phyloP scores from a whole-genome alignment of 2,329 filamentous ascomycete species.

The Pseudogymnoascus sp. region DNA sequence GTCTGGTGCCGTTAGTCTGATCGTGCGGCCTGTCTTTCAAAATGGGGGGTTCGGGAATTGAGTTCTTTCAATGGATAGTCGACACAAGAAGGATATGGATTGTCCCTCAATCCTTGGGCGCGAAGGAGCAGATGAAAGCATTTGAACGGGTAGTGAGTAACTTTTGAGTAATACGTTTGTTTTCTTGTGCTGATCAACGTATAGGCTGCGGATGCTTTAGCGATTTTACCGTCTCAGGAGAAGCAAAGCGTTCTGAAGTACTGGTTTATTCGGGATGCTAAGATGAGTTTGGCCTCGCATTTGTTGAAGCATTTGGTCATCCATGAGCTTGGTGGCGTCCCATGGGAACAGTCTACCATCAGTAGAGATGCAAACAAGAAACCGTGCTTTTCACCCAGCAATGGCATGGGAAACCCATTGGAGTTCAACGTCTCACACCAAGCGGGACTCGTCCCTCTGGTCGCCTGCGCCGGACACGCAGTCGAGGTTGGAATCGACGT shows the following conservation, averaged over 20 bases:
- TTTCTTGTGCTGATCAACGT: not conserved
- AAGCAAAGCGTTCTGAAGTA: constrained; percentile 50
- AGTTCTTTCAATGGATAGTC: constrained; percentile 52
- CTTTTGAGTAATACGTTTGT: not conserved
- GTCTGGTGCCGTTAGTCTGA: not conserved
- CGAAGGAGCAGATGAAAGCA: constrained; percentile 29
- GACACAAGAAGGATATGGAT: constrained; percentile 54
- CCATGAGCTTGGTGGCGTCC: constrained; percentile 45
- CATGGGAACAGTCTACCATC: constrained; percentile 53
- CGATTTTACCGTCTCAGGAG: constrained; percentile 47
- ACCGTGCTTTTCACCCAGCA: constrained; percentile 33
- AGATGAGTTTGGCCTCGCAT: constrained; percentile 63
- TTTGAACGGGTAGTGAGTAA: not conserved
- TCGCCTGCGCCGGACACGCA: constrained; percentile 35
- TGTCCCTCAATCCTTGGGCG: constrained; percentile 30
- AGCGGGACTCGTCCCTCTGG: constrained; percentile 62
- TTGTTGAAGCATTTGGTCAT: constrained; percentile 67
- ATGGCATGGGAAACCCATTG: not conserved
- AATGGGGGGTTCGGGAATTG: not conserved
- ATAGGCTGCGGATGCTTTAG: constrained; percentile 47
- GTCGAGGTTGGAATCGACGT: constrained; percentile 62
- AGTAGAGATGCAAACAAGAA: constrained; percentile 42
- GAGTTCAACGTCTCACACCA: constrained; percentile 73
- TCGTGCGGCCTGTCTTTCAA: not conserved
- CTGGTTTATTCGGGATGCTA: constrained; percentile 62